Evolutionary conservation across 345 rosid genomes (phyloP), one percentile per base, ranked within the genome.

Genomic region (Pelargonium nanum): DNA sequence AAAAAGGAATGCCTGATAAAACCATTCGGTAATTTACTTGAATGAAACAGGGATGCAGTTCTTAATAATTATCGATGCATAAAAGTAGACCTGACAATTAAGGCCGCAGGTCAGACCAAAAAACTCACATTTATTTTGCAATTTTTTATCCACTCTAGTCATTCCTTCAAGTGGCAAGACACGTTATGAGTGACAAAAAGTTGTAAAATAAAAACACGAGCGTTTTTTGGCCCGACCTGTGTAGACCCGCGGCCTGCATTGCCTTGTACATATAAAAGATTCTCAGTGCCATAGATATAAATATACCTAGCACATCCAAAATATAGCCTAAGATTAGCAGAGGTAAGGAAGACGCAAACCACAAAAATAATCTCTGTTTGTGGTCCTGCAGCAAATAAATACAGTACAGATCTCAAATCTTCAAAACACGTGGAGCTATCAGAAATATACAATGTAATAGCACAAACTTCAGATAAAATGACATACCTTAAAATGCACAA

Each of bases 1-100:
- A 76, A 62, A 78, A 62, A 53, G 85, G 88, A 65, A 80, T 68
- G 22, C 88, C 88, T 78, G 80, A 57, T 56, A 51, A 52, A 53
- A 53, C 66, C 55, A 51, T 57, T 44, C 54, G 57, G 10, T 23
- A 22, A 26, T 65, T n/a, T 4, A 22, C 28, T 67, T 13, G 24
- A 22, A 32, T 32, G 23, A 57, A 53, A 23, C 22, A 44, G 40
- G 24, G 50, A 57, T 21, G 48, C 4, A 16, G 61, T 24, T 22
- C 6, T 34, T 20, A 25, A 1, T 16, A 25, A 23, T n/a, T 48
- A 51, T 22, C 6, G n/a, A 16, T 23, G 22, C 50, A 20, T 6
- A 30, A 54, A 50, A 50, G 28, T 15, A 22, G 17, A 51, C 30
- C 9, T 17, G 23, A 5, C n/a, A 26, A 62, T 24, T 53, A 52